Evolutionary conservation across 2,329 filamentous ascomycete genomes (phyloP).

Genomic region (Macrophomina pseudophaseolina): DNA sequence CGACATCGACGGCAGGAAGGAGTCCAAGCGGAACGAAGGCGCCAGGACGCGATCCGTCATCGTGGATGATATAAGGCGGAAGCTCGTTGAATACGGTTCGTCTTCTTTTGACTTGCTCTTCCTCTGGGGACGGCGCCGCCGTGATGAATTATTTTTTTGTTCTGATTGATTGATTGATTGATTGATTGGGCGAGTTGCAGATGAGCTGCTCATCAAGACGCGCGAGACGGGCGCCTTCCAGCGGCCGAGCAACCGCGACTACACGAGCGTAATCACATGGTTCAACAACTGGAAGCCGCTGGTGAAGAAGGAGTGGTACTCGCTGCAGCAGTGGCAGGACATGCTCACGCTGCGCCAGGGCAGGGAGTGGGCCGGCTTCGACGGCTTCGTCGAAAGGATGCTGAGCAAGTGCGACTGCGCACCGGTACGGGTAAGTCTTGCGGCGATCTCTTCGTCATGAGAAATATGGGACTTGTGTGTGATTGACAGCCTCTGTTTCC

Average conservation of each 20-base stretch:
- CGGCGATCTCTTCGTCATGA: no score
- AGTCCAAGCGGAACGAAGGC: not conserved
- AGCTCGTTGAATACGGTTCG: conserved; percentile 43
- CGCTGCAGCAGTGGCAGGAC: conserved; percentile 49
- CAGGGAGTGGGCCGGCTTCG: conserved; percentile 49
- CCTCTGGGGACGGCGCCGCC: no score
- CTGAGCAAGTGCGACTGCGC: conserved; percentile 36
- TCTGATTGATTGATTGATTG: not conserved
- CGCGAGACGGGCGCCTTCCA: conserved; percentile 45
- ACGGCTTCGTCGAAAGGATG: conserved; percentile 45
- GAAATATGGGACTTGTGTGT: no score
- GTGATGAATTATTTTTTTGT: not conserved
- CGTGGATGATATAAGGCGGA: conserved; percentile 39
- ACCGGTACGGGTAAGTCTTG: conserved; percentile 34
- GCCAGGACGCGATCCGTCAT: conserved; percentile 32
- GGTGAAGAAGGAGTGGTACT: conserved; percentile 42
- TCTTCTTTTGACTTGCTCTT: not conserved
- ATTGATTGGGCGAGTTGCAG: conserved; percentile 27
- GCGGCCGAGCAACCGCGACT: conserved; percentile 47
- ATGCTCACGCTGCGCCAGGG: conserved; percentile 46
- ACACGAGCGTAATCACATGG: conserved; percentile 45
- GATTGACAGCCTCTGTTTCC: not conserved
- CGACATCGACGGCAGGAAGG: not conserved
- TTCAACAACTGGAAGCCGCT: conserved; percentile 44
- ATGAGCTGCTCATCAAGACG: conserved; percentile 48